A percentile compares a stretch with the other conserved stretches of the same genome.
Evolutionary conservation across 2,329 filamentous ascomycete species (phyloP).

Genomic region (Chlorencoelia australis): DNA sequence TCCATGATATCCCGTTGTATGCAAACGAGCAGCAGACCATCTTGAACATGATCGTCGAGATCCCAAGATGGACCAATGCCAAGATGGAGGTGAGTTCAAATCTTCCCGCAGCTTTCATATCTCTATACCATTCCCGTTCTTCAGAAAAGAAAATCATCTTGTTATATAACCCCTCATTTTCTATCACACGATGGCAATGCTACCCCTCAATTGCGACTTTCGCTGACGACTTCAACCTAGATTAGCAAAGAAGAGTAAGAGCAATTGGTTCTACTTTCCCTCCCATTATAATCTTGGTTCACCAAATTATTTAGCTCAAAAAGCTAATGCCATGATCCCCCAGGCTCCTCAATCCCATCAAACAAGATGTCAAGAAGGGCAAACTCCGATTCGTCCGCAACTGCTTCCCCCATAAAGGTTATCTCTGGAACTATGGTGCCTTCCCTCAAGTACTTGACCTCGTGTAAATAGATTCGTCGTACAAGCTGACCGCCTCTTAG

Average conservation of each 20-base stretch:
- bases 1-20: slow-evolving; percentile 97
- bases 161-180: slow-evolving; percentile 36
- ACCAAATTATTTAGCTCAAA: too few species aligned
- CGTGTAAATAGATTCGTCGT: neutral
- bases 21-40: slow-evolving; percentile 93
- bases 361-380: slow-evolving; percentile 99
- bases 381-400: slow-evolving; percentile 99
- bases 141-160: slow-evolving; percentile 59
- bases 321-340: too few species aligned
- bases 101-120: too few species aligned
- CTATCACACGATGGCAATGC: neutral
- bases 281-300: too few species aligned
- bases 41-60: slow-evolving; percentile 99
- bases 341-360: slow-evolving; percentile 44
- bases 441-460: slow-evolving; percentile 73
- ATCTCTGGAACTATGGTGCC: slow-evolving; percentile 99
- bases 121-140: too few species aligned
- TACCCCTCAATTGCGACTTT: neutral
- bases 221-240: too few species aligned
- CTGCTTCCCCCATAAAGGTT: slow-evolving; percentile 99
- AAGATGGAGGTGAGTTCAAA: slow-evolving; percentile 84
- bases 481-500: slow-evolving; percentile 36
- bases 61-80: slow-evolving; percentile 98
- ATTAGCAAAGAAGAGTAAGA: too few species aligned
- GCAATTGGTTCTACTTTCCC: too few species aligned